These are phyloP conservation scores for Hibiscus syriacus DNA, from an alignment of 345 rosid genomes.

Conservation along the genomic window DNA sequence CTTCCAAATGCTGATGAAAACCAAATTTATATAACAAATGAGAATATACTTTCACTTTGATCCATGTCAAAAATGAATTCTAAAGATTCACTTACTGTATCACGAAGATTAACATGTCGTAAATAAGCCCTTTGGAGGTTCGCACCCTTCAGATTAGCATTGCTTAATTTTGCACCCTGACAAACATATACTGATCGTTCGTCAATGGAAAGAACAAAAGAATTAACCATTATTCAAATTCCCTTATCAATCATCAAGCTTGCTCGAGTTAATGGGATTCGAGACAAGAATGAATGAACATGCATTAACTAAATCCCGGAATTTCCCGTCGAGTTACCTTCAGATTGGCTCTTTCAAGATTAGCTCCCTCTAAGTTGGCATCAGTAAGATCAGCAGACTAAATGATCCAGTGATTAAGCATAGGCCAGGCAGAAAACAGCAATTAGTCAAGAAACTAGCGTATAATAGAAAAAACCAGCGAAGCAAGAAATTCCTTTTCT, in stretches of 20 bases:
- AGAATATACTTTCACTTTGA: neutral
- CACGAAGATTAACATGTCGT: slow-evolving; percentile 72
- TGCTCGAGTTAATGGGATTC: neutral
- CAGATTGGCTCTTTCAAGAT: slow-evolving; percentile 86
- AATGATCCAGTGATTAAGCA: slow-evolving; percentile 11
- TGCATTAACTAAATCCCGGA: neutral
- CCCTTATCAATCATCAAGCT: neutral
- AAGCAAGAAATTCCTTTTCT: neutral
- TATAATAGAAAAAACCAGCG: neutral
- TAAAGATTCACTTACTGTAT: slow-evolving; percentile 45
- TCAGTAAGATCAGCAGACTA: slow-evolving; percentile 90
- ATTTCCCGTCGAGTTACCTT: slow-evolving; percentile 38
- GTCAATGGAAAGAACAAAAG: neutral
- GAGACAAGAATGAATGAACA: neutral
- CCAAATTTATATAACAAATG: neutral
- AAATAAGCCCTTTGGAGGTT: slow-evolving; percentile 90
- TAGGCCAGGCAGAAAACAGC: neutral
- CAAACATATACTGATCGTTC: neutral
- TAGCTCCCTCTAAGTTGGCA: slow-evolving; percentile 94
- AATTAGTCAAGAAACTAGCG: neutral
- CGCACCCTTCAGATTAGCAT: slow-evolving; percentile 81
- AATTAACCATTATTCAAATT: neutral
- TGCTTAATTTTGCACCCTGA: slow-evolving; percentile 84
- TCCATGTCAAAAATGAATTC: too few relatives aligned
- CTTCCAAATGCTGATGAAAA: slow-evolving; percentile 59